Base-by-base conservation (phyloP, 495 filamentous ascomycete genomes). In the Aspergillus olivimuriae region DNA sequence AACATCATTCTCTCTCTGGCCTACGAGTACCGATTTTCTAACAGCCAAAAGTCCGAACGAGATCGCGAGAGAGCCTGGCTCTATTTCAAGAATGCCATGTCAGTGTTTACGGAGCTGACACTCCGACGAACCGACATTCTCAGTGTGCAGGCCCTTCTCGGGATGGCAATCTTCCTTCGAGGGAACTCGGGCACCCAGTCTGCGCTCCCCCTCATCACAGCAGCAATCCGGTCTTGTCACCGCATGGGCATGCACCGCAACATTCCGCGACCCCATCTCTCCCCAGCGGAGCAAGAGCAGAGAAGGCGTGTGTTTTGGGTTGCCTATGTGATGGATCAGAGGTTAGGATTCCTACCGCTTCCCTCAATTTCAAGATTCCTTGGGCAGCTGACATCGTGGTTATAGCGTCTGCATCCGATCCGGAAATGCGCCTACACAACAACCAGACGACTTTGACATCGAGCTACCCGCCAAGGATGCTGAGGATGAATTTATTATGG, bases 291-390 rank as follows among this genome's bases (percentile, higher is more conserved):
- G 58, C 83, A 86, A 43, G 92, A 98, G 58, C 91, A 96, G 65
- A 77, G 92, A 32, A 92, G 88, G 68, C 78, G 92, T 44, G 91
- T 96, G 12, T 97, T 96, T 57, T 98, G 92, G 92, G 94, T 96
- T 48, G 87, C 84, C 4, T 98, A 95, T 58, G 81, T 94, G 60
- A 63, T 97, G 30, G 92, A 98, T 55, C 92, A 95, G 65, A 91
- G 95, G 77, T 82, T 51, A 54, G 60, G 4, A 43, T 41, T 19
- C 6, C 6, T 14, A 33, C 15, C 23, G 21, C 23, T 21, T 6
- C 16, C 5, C 12, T 15, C 2, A 9, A 11, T 15, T 21, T 18
- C 15, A 44, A n/a, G n/a, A n/a, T n/a, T n/a, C n/a, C 15, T 32
- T 18, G 17, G 4, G 24, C 26, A 14, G 33, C 28, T 35, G 24